Base-by-base conservation (phyloP, 2,329 filamentous ascomycete species). In the Calonectria pteridis region DNA sequence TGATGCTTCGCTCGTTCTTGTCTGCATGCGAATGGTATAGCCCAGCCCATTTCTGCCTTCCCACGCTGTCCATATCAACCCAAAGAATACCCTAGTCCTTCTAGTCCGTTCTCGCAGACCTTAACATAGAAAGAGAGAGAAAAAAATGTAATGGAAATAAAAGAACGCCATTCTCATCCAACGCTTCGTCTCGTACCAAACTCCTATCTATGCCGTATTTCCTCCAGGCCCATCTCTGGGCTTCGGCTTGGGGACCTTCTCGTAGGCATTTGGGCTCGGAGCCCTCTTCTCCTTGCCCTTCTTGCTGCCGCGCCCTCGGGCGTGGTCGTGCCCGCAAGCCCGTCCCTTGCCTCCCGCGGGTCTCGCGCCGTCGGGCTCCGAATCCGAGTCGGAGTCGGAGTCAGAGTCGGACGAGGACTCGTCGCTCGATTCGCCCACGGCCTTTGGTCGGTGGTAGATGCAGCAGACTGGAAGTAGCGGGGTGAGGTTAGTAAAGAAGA, bases 381-480 rank as follows among this genome's bases (percentile, higher is more conserved):
- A 77, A 67, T 82, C 81, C 9, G 83, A 82, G 72, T 84, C 82
- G n/a, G 89, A 90, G 73, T 92, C 91, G 1, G 89, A 90, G 72
- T 92, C 91, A 58, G 88, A 89, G 18, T 91, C 92, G 28, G 88
- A 89, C 18, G 88, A 91, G 4, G 90, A 91, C 65, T 93, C 91
- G 77, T 92, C 91, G 77, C 93, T 95, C 37, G 94, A 97, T 84
- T 98, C 96, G 83, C 94, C 95, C 5, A 95, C 92, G 14, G 89
- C 91, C 78, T 93, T 94, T 9, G 95, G 93, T 74, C 94, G 94
- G 86, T 98, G 96, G 86, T 98, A 99, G 84, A 99, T 99, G 84
- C 97, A 99, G 89, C 97, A 99, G n/a, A 98, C 97, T 98, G 75
- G 74, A 33, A 20, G n/a, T 6, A 23, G 23, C 28, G 14, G 33